Evolutionary conservation across 2,329 filamentous ascomycete genomes (phyloP).

Genomic region (Scopulariopsis brevicaulis): DNA sequence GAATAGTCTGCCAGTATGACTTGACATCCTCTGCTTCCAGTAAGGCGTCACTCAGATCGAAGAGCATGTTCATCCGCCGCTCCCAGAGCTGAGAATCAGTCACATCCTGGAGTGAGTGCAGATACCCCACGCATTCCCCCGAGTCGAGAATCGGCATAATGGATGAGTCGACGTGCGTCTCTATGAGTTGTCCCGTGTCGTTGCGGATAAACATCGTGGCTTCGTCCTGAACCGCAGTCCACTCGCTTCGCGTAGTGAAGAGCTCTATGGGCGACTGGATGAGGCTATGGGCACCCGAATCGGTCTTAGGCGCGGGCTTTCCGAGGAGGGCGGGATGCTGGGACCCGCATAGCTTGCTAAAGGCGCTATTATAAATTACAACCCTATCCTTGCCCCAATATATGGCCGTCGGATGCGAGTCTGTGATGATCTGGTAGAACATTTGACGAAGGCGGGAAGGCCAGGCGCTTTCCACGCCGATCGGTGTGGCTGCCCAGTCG

Average conservation of each 20-base stretch:
- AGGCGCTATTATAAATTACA: conserved; percentile 58
- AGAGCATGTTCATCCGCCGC: conserved; percentile 34
- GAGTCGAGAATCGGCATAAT: conserved; percentile 17
- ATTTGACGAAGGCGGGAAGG: conserved; percentile 31
- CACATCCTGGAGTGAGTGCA: conserved; percentile 33
- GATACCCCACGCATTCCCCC: conserved; percentile 29
- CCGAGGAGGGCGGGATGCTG: conserved; percentile 55
- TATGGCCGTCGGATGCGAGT: conserved; percentile 40
- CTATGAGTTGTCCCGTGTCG: conserved; percentile 24
- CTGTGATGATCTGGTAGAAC: conserved; percentile 29
- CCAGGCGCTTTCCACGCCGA: conserved; percentile 36
- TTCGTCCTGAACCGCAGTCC: conserved; percentile 26
- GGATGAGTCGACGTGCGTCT: conserved; percentile 36
- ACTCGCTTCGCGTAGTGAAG: conserved; percentile 13
- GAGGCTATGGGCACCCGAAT: conserved; percentile 35
- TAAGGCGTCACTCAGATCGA: conserved; percentile 32
- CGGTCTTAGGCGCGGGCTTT: conserved; percentile 44
- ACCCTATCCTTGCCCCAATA: conserved; percentile 54
- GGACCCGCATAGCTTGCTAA: conserved; percentile 48
- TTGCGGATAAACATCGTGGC: conserved; percentile 31
- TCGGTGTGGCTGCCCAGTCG: conserved; percentile 33
- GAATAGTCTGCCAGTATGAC: conserved; percentile 34
- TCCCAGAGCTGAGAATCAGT: conserved; percentile 36
- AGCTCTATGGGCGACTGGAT: conserved; percentile 1
- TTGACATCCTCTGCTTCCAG: conserved; percentile 29